Conservation (phyloP, 2,329 filamentous ascomycete species). For the Polytolypa hystricis region DNA sequence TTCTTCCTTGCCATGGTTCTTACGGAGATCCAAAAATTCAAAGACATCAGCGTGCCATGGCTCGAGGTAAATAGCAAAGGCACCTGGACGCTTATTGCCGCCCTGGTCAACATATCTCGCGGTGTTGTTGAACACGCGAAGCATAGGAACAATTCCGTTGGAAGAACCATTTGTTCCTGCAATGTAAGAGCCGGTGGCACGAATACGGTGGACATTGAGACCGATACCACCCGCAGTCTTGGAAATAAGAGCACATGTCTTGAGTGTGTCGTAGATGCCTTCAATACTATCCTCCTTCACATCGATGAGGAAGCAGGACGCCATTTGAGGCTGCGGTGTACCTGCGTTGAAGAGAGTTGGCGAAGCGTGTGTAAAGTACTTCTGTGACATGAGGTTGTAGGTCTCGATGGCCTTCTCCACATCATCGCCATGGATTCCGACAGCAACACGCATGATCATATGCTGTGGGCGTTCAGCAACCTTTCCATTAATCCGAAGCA, state of each 20-base stretch:
- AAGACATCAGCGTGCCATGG: conserved; percentile 98
- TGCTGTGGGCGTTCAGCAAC: conserved; percentile 96
- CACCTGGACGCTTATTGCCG: conserved; percentile 97
- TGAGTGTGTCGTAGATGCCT: conserved; percentile 96
- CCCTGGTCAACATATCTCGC: conserved; percentile 97
- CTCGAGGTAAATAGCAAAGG: conserved; percentile 97
- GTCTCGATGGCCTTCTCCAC: conserved; percentile 94
- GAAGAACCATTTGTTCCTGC: conserved; percentile 96
- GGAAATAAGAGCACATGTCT: conserved; percentile 99
- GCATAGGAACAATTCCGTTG: conserved; percentile 95
- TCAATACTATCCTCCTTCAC: conserved; percentile 99
- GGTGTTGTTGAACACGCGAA: conserved; percentile 98
- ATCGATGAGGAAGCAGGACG: conserved; percentile 97
- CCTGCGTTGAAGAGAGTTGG: conserved; percentile 97
- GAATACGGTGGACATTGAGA: conserved; percentile 91
- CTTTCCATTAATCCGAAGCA: conserved; percentile 89
- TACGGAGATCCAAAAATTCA: conserved; percentile 91
- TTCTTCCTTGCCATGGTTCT: conserved; percentile 99
- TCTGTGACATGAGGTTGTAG: conserved; percentile 97
- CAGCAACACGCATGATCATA: conserved; percentile 98
- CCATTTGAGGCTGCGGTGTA: conserved; percentile 86
- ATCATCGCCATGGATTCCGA: conserved; percentile 91
- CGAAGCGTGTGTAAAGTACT: conserved; percentile 96
- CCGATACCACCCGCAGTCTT: conserved; percentile 99
- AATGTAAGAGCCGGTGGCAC: conserved; percentile 95